Conservation (phyloP, 768 basidiomycete species). For the Tylopilus felleus region DNA sequence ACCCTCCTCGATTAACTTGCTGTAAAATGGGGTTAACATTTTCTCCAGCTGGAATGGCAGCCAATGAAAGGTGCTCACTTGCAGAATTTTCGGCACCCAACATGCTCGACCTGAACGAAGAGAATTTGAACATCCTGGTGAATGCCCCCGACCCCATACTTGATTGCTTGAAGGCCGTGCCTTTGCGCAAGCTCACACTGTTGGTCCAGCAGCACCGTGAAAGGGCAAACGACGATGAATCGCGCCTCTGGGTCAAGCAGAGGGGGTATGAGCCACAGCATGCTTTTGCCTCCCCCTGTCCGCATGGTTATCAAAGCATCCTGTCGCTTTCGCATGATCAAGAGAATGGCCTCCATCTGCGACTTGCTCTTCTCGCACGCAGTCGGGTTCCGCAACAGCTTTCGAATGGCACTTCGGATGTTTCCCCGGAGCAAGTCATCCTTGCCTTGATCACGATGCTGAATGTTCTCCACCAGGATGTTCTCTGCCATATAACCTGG, state of each 20-base stretch:
- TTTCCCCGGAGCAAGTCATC: neutral
- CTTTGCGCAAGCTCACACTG: neutral
- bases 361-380: neutral
- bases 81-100: neutral
- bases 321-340: neutral
- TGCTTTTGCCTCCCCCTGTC: slow-evolving; percentile 4
- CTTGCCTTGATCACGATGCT: neutral
- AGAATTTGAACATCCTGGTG: neutral
- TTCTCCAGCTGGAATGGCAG: neutral
- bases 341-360: slow-evolving; percentile 1
- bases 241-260: neutral
- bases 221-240: slow-evolving; percentile 4
- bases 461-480: neutral
- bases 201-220: neutral
- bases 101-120: slow-evolving; percentile 1
- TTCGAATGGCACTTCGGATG: neutral
- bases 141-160: neutral
- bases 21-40: neutral
- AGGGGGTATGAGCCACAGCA: neutral
- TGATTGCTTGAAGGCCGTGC: neutral
- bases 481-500: neutral
- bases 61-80: neutral
- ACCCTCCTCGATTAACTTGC: neutral
- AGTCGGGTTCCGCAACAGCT: neutral
- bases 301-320: slow-evolving; percentile 8